Evolutionary conservation across 345 rosid genomes (phyloP).

Genomic region (Anastatica hierochuntica): DNA sequence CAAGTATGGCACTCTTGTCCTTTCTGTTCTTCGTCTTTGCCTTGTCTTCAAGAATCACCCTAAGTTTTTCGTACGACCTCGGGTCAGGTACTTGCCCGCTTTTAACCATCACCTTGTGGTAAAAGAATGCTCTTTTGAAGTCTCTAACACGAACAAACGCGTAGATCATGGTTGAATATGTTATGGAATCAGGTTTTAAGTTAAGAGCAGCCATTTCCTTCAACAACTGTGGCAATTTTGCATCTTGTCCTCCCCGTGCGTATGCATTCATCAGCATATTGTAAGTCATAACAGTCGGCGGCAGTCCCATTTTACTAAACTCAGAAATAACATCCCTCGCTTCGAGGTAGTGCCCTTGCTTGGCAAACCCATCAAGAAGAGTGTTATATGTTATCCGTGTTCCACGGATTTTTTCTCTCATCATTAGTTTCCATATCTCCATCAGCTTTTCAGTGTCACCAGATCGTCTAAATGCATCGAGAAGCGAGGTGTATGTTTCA

Average conservation of each 20-base stretch:
- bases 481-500: constrained; percentile 76
- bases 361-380: constrained; percentile 82
- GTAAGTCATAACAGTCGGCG: constrained; percentile 75
- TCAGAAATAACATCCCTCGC: constrained; percentile 74
- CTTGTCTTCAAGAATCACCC: constrained; percentile 62
- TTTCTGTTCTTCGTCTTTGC: constrained; percentile 55
- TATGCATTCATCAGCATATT: constrained; percentile 95
- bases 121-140: constrained; percentile 80
- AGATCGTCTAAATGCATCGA: constrained; percentile 69
- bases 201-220: constrained; percentile 63
- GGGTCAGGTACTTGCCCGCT: constrained; percentile 67
- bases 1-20: constrained; percentile 73
- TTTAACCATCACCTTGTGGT: constrained; percentile 86
- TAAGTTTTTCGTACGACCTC: constrained; percentile 69
- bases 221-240: constrained; percentile 71
- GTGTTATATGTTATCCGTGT: constrained; percentile 70
- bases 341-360: constrained; percentile 74
- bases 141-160: constrained; percentile 78
- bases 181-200: constrained; percentile 71
- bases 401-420: constrained; percentile 45
- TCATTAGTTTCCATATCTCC: constrained; percentile 78
- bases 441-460: constrained; percentile 54
- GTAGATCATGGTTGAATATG: constrained; percentile 80
- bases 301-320: constrained; percentile 65
- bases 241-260: constrained; percentile 71